Conservation (phyloP, 2,329 filamentous ascomycete species). For the Trichophyton equinum region DNA sequence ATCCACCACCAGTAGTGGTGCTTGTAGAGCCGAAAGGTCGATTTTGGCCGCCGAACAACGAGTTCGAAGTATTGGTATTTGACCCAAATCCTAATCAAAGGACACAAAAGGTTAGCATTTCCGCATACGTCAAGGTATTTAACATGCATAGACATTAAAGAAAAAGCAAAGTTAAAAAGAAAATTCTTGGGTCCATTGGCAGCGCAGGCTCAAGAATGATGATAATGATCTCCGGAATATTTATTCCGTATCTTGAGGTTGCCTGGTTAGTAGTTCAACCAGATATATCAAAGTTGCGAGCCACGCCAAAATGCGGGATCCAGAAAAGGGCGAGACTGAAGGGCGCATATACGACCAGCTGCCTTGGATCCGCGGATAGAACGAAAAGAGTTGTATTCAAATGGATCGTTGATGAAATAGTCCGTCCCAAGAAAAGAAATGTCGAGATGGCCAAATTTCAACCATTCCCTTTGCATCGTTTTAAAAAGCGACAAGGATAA, state of each 20-base stretch:
- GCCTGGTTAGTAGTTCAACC: neutral
- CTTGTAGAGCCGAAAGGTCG: slow-evolving; percentile 17
- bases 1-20: slow-evolving; percentile 12
- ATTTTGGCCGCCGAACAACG: slow-evolving; percentile 16
- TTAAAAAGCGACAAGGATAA: neutral
- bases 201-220: neutral
- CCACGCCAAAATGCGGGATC: neutral
- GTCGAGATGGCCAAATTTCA: neutral
- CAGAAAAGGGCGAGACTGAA: neutral
- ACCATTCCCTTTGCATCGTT: neutral
- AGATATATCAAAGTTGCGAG: neutral
- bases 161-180: neutral
- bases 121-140: neutral
- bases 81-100: slow-evolving; percentile 16
- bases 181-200: neutral
- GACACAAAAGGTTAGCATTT: neutral
- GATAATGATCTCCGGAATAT: neutral
- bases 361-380: neutral
- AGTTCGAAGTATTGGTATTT: slow-evolving; percentile 11
- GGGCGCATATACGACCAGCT: neutral
- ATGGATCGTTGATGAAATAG: neutral
- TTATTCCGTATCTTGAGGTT: neutral
- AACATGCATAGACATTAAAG: neutral
- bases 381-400: neutral
- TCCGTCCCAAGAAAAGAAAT: neutral